Evolutionary conservation across 345 rosid genomes (phyloP).

Genomic region (Bruguiera gymnorhiza): DNA sequence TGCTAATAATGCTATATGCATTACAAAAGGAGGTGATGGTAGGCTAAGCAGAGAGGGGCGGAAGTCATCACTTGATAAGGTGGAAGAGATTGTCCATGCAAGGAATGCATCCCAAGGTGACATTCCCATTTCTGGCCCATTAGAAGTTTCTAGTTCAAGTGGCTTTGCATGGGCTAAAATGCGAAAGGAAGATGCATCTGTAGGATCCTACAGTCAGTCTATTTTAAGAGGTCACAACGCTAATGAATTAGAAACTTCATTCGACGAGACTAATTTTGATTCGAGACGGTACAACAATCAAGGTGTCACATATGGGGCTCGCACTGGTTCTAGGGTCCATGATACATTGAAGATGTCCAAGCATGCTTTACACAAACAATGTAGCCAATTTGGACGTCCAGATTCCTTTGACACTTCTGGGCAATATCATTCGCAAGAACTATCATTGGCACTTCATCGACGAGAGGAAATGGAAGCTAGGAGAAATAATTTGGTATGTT

Average conservation of each 20-base stretch:
- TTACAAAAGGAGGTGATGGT: constrained; percentile 34
- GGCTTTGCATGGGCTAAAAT: constrained; percentile 97
- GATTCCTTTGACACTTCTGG: constrained; percentile 86
- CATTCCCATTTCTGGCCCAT: constrained; percentile 81
- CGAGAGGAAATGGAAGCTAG: constrained; percentile 64
- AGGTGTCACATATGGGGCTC: constrained; percentile 32
- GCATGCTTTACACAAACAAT: constrained; percentile 56
- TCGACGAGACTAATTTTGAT: constrained; percentile 41
- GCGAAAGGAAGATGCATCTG: constrained; percentile 55
- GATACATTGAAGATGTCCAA: constrained; percentile 55
- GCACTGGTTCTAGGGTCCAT: constrained; percentile 47
- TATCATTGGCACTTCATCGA: constrained; percentile 63
- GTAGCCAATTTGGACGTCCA: constrained; percentile 77
- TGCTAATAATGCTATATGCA: constrained; percentile 21
- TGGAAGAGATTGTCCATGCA: constrained; percentile 58
- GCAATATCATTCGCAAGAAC: constrained; percentile 84
- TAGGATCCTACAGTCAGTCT: constrained; percentile 54
- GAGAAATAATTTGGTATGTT: constrained; percentile 64
- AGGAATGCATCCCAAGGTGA: constrained; percentile 90
- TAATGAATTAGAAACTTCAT: constrained; percentile 48
- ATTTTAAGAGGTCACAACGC: constrained; percentile 53
- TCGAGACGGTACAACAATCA: constrained; percentile 39
- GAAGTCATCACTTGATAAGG: constrained; percentile 43
- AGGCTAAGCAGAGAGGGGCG: constrained; percentile 41
- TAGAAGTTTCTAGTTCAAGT: constrained; percentile 76